Conservation (phyloP, 1,284 basidiomycete genomes). For the Microstroma glucosiphilum region DNA sequence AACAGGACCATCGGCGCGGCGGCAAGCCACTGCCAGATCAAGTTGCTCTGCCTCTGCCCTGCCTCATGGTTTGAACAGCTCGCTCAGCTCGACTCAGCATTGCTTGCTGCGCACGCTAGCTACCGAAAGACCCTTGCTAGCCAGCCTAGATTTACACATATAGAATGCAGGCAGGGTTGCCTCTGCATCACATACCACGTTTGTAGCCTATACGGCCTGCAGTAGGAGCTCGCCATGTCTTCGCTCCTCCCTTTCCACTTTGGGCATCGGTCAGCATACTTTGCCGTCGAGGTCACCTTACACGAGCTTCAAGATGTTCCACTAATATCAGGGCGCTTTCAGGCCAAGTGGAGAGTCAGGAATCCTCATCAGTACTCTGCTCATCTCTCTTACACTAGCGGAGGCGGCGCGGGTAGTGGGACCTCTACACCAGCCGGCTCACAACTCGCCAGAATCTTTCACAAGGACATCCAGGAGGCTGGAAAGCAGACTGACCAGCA, state of each 20-base stretch:
- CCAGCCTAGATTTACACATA: too few relatives aligned
- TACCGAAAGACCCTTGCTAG: background rate
- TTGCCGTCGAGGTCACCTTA: constrained; percentile 62
- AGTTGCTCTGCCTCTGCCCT: too few relatives aligned
- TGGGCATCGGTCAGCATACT: constrained; percentile 60
- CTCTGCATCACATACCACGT: too few relatives aligned
- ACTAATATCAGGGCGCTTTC: constrained; percentile 68
- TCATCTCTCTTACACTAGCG: background rate
- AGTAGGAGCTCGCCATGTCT: constrained; percentile 16
- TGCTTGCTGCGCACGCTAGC: constrained; percentile 8
- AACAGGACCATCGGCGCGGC: too few relatives aligned
- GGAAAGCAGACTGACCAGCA: too few relatives aligned
- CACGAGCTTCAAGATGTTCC: constrained; percentile 71
- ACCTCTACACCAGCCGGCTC: background rate
- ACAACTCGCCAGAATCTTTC: background rate
- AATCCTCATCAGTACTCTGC: constrained; percentile 51
- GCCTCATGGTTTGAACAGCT: too few relatives aligned
- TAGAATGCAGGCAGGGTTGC: too few relatives aligned
- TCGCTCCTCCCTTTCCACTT: constrained; percentile 40
- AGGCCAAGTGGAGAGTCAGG: constrained; percentile 69
- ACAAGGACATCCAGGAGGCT: too few relatives aligned
- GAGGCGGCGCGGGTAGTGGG: background rate
- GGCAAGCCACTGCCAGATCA: too few relatives aligned
- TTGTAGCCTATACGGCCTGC: too few relatives aligned
- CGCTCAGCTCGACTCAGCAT: too few relatives aligned